Base-by-base conservation (phyloP, 2,329 filamentous ascomycete species). In the Purpureocillium takamizusanense region DNA sequence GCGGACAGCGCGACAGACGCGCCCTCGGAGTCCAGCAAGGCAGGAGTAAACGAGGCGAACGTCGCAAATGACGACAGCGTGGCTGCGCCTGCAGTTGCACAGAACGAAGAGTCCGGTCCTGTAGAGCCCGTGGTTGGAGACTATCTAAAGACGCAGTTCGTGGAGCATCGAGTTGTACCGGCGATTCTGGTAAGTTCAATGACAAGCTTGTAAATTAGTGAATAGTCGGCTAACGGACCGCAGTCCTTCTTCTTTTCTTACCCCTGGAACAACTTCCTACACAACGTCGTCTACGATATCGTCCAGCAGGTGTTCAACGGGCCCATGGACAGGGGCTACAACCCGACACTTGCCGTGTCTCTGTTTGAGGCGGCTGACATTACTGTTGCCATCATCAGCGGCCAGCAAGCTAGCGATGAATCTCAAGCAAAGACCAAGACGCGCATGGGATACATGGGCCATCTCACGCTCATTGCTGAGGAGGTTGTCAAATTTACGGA, bases 251-350 rank as follows among this genome's bases (percentile, higher is more conserved):
- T 98, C 66, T 98, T 98, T 69, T 80, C 83, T 42, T 98, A 97
- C 54, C 90, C 92, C 1, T 98, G 92, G 92, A 98, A 98, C 63
- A 98, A 98, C 60, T 98, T 98, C 56, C 74, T 98, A 33, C 92
- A 98, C 64, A 98, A 98, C 55, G 92, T 98, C 32, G 92, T 98
- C 35, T 98, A 98, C 57, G 92, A 98, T 59, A 89, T 98, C 54
- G 86, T 98, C 32, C 92, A 98, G 60, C 92, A 98, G 66, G 92
- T 98, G 1, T 97, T 98, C 62, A 98, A 98, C 56, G 92, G 92
- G 8, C 88, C 88, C 1, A 95, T 98, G 85, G 90, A 97, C 51
- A 83, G 88, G 43, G 89, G 92, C 21, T 95, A 83, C 65, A 98
- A 98, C 61, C 81, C 86, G 10, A 82, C 79, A 35, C 69, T 98